These are phyloP conservation scores for Cryoendolithus antarcticus DNA, from an alignment of 2,329 filamentous ascomycete genomes.

Conservation along the genomic window DNA sequence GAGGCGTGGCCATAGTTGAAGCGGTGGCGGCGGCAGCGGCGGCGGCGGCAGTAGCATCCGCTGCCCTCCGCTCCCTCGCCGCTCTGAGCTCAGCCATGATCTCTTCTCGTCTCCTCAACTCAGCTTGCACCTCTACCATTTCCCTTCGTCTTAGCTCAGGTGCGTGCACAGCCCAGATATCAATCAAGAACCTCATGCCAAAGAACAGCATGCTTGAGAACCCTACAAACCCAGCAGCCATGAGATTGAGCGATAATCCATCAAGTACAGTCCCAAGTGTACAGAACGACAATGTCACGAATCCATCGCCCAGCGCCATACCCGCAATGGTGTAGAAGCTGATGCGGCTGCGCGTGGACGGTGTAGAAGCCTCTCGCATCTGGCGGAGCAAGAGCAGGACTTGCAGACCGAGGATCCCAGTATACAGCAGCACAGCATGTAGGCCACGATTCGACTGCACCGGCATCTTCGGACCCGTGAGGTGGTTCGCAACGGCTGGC, in stretches of 20 bases:
- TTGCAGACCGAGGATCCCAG: slow-evolving; percentile 38
- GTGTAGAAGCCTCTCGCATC: slow-evolving; percentile 52
- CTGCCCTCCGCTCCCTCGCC: slow-evolving; percentile 4
- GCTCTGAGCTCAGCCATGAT: slow-evolving; percentile 3
- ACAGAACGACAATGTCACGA: slow-evolving; percentile 42
- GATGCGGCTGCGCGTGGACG: slow-evolving; percentile 46
- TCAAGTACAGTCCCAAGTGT: slow-evolving; percentile 44
- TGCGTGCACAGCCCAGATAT: slow-evolving; percentile 53
- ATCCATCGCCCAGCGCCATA: slow-evolving; percentile 49
- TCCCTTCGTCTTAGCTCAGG: slow-evolving; percentile 34
- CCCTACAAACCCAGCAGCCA: slow-evolving; percentile 45
- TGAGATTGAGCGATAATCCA: slow-evolving; percentile 42
- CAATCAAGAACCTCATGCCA: slow-evolving; percentile 53
- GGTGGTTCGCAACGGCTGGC: slow-evolving; percentile 39
- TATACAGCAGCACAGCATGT: slow-evolving; percentile 41
- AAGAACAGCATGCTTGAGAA: slow-evolving; percentile 50
- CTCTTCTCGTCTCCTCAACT: slow-evolving; percentile 7
- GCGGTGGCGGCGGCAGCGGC: slow-evolving; percentile 3
- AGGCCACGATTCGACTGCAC: slow-evolving; percentile 35
- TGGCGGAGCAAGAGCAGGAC: slow-evolving; percentile 47
- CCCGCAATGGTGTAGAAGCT: slow-evolving; percentile 53
- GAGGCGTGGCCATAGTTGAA: background rate
- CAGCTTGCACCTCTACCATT: slow-evolving; percentile 30
- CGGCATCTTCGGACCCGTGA: slow-evolving; percentile 46
- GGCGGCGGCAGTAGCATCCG: slow-evolving; percentile 5